A percentile compares a stretch with the other conserved stretches of the same genome.
These are phyloP conservation scores for Suhomyces tanzawaensis DNA, from an alignment of 805 yeast genomes.

Conservation along the genomic window DNA sequence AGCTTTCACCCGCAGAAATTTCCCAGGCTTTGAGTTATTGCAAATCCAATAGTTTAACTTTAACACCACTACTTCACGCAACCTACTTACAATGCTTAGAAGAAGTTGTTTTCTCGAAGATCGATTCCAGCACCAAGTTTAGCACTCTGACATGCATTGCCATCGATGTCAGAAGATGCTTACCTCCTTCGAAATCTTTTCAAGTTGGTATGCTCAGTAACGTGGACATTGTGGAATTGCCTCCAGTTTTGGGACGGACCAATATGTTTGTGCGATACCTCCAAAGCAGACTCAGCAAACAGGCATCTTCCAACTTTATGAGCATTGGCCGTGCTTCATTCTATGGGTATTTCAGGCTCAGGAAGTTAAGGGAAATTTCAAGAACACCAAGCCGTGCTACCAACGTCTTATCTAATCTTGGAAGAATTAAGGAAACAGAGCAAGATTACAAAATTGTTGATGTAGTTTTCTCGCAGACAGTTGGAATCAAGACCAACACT, in stretches of 20 bases:
- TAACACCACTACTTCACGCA: conserved; percentile 12
- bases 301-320: neutral
- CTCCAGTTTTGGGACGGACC: neutral
- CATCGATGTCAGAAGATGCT: conserved; percentile 10
- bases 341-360: conserved; percentile 2
- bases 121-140: neutral
- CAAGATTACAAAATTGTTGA: conserved; percentile 4
- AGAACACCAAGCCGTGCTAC: conserved; percentile 9
- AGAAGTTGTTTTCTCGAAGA: conserved; percentile 5
- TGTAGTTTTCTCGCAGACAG: conserved; percentile 9
- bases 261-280: neutral
- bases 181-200: neutral
- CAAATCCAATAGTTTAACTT: conserved; percentile 7
- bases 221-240: neutral
- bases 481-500: conserved; percentile 7
- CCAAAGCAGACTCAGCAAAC: neutral
- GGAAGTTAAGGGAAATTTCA: neutral
- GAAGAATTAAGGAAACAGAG: neutral
- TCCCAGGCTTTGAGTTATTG: conserved; percentile 4
- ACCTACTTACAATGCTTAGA: conserved; percentile 10
- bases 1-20: conserved; percentile 2
- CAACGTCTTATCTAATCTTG: neutral
- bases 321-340: neutral
- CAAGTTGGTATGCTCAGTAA: conserved; percentile 4
- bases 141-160: conserved; percentile 8